Conservation (phyloP, 192 early-diverging fungal species). For the Coemansia sp. region DNA sequence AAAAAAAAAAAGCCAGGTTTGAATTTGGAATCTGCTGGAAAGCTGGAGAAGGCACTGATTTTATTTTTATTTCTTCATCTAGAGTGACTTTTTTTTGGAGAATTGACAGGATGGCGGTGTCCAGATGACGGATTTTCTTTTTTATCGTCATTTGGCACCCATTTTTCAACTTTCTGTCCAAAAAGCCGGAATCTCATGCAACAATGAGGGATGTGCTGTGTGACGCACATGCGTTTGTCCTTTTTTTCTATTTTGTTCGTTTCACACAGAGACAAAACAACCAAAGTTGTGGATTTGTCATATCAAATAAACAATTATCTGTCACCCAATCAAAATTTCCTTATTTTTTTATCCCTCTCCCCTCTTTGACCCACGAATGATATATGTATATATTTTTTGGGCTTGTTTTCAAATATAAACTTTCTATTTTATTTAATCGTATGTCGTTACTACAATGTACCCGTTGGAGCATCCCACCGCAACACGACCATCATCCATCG, state of each 20-base stretch:
- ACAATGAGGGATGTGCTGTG: not conserved
- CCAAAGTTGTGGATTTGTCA: constrained; percentile 1
- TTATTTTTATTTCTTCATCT: no score
- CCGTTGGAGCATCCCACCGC: constrained; percentile 48
- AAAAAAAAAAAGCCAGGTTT: no score
- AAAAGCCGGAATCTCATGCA: no score
- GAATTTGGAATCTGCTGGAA: no score
- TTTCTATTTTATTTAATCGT: constrained; percentile 21
- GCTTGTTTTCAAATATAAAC: no score
- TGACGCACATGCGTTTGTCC: not conserved
- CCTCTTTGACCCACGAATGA: no score
- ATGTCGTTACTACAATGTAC: constrained; percentile 40
- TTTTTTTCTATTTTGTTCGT: not conserved
- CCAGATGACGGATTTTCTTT: not conserved
- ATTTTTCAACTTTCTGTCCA: no score
- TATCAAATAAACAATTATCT: not conserved
- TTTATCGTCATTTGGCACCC: no score
- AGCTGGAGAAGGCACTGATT: no score
- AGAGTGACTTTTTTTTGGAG: no score
- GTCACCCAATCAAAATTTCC: not conserved
- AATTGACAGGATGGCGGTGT: no score
- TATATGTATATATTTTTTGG: no score
- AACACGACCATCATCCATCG: constrained; percentile 40
- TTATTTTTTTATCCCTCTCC: not conserved
- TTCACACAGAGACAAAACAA: not conserved